Base-by-base conservation (phyloP, 495 filamentous ascomycete genomes). In the Chaetomium tenue region DNA sequence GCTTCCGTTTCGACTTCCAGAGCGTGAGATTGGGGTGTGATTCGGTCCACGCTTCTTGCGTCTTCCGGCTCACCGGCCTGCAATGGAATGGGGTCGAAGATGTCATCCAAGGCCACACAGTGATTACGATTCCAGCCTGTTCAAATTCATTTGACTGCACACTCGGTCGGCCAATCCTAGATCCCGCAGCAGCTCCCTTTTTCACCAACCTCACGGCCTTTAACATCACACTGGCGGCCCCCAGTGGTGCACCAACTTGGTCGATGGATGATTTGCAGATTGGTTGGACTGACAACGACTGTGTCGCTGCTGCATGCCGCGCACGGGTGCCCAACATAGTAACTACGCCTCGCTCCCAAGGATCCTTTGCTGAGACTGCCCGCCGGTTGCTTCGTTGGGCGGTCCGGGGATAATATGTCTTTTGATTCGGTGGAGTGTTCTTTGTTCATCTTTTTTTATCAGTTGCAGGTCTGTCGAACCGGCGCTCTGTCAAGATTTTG, bases 241-340 rank as follows among this genome's bases (percentile, higher is more conserved):
- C 71, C 8, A 70, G 62, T 16, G 50, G 72, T 23, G 40, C 71
- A 18, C 70, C 63, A 30, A 64, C 57, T 12, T 81, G 77, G 78
- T 81, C 78, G 79, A 73, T 67, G 18, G 78, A 81, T 54, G 76
- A 82, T 63, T 63, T 81, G 54, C 66, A 75, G 26, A 63, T 81
- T 53, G 71, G 76, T 25, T 81, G 79, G 78, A 72, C 75, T 9
- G 71, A 81, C 63, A 73, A 77, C 59, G 68, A 60, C 40, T 82
- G 78, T 65, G 65, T 71, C 12, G 68, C 71, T 23, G 77, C 75
- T 11, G 60, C 68, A 16, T 80, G 79, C 60, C 75, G 78, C 23
- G 69, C 73, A n/a, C 63, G 63, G 47, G 70, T 77, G 22, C 71
- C 74, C 47, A 70, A 78, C 63, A 69, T 63, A 30, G 18, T 12